Evolutionary conservation across 2,329 filamentous ascomycete species (phyloP).

Genomic region (Aureobasidium lini): DNA sequence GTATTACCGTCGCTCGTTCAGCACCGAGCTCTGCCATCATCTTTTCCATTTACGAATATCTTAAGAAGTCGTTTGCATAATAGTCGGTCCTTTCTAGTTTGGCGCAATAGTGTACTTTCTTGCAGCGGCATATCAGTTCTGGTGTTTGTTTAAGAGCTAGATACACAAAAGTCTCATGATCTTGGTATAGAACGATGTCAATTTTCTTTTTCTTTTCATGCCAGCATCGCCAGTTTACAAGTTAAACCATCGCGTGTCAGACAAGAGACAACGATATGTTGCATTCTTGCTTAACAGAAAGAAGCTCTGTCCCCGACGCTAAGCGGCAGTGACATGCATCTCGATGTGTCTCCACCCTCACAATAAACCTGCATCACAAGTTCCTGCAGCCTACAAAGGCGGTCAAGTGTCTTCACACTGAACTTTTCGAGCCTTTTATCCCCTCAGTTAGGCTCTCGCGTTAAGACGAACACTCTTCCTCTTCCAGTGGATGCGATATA

Average conservation of each 20-base stretch:
- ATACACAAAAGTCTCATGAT: not conserved
- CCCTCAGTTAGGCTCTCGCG: no score
- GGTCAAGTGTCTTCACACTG: no score
- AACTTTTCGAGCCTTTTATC: no score
- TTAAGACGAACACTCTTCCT: no score
- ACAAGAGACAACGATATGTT: not conserved
- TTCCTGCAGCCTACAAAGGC: not conserved
- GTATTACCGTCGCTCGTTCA: slow-evolving; percentile 80
- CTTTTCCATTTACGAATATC: slow-evolving; percentile 85
- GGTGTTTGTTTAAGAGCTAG: not conserved
- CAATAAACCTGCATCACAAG: not conserved
- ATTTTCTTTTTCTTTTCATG: no score
- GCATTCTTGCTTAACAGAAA: not conserved
- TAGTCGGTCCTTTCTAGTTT: not conserved
- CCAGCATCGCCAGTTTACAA: no score
- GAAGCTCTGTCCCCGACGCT: not conserved
- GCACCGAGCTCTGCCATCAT: slow-evolving; percentile 97
- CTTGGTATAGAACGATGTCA: not conserved
- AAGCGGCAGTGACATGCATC: not conserved
- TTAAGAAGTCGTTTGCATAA: slow-evolving; percentile 60
- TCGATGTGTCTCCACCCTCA: not conserved
- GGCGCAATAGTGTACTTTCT: not conserved
- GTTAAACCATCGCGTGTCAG: not conserved
- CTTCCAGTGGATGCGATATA: no score
- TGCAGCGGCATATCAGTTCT: not conserved